Percentiles rank a stretch among this genome's conserved stretches.
Evolutionary conservation across 2,329 filamentous ascomycete species (phyloP).

Genomic region (Claviceps maximensis): DNA sequence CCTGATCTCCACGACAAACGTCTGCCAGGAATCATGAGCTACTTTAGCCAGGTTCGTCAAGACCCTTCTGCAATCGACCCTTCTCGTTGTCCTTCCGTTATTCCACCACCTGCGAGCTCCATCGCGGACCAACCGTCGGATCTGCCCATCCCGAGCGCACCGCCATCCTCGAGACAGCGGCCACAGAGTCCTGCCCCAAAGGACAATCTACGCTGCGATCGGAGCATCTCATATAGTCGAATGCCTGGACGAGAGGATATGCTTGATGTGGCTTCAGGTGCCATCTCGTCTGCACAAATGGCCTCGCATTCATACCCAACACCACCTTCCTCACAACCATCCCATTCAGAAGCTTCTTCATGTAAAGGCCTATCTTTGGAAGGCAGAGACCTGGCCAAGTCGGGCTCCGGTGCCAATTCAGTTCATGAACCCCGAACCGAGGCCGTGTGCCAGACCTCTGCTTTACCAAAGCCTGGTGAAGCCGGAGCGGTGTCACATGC

Average conservation of each 20-base stretch:
- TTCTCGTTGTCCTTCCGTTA: slow-evolving; percentile 21
- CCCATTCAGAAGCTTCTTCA: slow-evolving; percentile 23
- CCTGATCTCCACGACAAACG: slow-evolving; percentile 92
- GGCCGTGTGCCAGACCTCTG: background rate
- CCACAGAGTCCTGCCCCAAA: slow-evolving; percentile 14
- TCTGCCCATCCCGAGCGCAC: slow-evolving; percentile 14
- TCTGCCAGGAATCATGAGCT: slow-evolving; percentile 89
- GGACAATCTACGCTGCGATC: slow-evolving; percentile 15
- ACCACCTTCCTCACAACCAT: slow-evolving; percentile 39
- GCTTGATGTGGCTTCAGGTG: slow-evolving; percentile 11
- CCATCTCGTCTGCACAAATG: slow-evolving; percentile 12
- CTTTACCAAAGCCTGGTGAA: background rate
- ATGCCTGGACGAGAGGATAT: slow-evolving; percentile 7
- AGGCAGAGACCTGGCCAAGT: slow-evolving; percentile 12
- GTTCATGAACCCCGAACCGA: background rate
- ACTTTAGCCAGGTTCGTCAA: slow-evolving; percentile 98
- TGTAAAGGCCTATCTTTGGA: slow-evolving; percentile 15
- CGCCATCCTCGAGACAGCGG: slow-evolving; percentile 16
- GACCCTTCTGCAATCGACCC: slow-evolving; percentile 46
- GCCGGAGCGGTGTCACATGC: slow-evolving; percentile 1
- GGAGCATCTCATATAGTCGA: slow-evolving; percentile 6
- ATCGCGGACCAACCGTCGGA: slow-evolving; percentile 12
- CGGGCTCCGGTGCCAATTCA: background rate
- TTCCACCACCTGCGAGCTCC: slow-evolving; percentile 24
- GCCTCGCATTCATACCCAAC: slow-evolving; percentile 36